Conservation (phyloP, 1,284 basidiomycete species). For the Bondarzewia mesenterica region DNA sequence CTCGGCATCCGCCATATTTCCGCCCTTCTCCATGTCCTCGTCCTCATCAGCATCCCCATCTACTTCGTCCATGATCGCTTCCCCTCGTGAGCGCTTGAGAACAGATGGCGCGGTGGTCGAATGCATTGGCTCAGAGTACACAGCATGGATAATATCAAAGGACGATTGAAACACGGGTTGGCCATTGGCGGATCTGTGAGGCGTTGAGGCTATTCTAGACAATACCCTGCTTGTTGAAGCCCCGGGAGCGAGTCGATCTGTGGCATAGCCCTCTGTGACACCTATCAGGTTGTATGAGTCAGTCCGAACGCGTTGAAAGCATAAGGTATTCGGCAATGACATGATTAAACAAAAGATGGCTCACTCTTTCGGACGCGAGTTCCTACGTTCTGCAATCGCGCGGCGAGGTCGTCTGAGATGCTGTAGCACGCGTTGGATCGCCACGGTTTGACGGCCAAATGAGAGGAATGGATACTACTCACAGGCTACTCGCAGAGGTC, state of each 20-base stretch:
- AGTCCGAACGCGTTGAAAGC: constrained; percentile 23
- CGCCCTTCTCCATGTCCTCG: background rate
- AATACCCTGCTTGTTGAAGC: constrained; percentile 3
- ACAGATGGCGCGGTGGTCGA: constrained; percentile 4
- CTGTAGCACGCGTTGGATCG: constrained; percentile 1
- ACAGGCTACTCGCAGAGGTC: constrained; percentile 5
- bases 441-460: background rate
- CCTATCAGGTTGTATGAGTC: too few species aligned
- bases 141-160: constrained; percentile 11
- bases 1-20: background rate
- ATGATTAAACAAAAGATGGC: constrained; percentile 7
- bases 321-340: constrained; percentile 13
- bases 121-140: constrained; percentile 10
- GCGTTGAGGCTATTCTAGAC: background rate
- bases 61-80: constrained; percentile 6
- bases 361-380: constrained; percentile 41
- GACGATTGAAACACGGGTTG: constrained; percentile 15
- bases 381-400: constrained; percentile 36
- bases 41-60: constrained; percentile 3
- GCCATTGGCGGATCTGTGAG: constrained; percentile 1
- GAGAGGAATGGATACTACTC: background rate
- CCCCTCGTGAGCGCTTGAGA: constrained; percentile 7
- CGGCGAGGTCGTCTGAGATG: constrained; percentile 32
- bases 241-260: constrained; percentile 21
- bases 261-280: constrained; percentile 43